Percentiles rank a stretch among this genome's conserved stretches.
Conservation (phyloP, 2,329 filamentous ascomycete species). For the Incumbomyces delicatus region DNA sequence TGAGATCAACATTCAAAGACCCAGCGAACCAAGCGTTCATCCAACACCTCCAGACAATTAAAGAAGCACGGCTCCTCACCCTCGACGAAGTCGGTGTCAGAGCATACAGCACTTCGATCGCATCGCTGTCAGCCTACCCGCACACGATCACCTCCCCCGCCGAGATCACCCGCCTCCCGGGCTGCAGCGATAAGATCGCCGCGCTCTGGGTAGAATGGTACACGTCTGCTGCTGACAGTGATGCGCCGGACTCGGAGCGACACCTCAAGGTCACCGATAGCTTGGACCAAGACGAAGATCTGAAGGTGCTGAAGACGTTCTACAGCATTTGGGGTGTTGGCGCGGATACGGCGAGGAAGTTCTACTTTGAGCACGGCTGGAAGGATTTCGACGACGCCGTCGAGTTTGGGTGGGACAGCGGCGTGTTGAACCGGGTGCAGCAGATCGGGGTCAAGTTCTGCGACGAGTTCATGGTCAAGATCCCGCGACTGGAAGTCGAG, state of each 20-base stretch:
- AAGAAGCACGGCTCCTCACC: conserved; percentile 58
- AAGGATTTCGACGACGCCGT: conserved; percentile 76
- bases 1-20: conserved; percentile 61
- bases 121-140: conserved; percentile 73
- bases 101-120: conserved; percentile 81
- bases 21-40: conserved; percentile 70
- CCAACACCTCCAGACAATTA: conserved; percentile 61
- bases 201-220: conserved; percentile 69
- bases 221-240: conserved; percentile 28
- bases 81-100: conserved; percentile 70
- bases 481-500: conserved; percentile 65
- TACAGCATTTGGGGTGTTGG: conserved; percentile 90
- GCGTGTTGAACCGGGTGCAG: conserved; percentile 60
- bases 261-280: conserved; percentile 54
- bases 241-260: conserved; percentile 34
- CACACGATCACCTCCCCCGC: conserved; percentile 38
- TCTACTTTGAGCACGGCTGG: conserved; percentile 69
- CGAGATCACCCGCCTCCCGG: conserved; percentile 52
- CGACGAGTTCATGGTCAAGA: conserved; percentile 65
- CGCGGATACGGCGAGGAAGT: conserved; percentile 67
- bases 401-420: conserved; percentile 63
- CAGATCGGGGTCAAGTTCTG: conserved; percentile 94
- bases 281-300: conserved; percentile 53
- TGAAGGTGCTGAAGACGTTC: conserved; percentile 59
- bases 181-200: conserved; percentile 72